phyloP scores from a whole-genome alignment of 345 rosid species.

The Eutrema japonicum region DNA sequence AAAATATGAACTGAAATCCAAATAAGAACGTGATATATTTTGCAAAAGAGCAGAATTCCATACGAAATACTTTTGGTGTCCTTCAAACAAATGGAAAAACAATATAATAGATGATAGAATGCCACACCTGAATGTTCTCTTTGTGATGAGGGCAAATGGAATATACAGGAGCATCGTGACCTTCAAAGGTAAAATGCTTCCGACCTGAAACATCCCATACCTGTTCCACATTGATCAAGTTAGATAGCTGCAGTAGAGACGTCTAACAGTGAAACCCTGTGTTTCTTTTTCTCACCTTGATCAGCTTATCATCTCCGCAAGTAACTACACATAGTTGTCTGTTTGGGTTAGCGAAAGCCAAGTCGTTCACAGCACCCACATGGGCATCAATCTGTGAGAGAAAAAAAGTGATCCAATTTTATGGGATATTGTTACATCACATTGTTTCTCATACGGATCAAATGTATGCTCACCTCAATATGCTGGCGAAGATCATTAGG shows the following conservation, averaged over 20 bases:
- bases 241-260: conserved; percentile 30
- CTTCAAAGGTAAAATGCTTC: conserved; percentile 72
- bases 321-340: conserved; percentile 79
- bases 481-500: conserved; percentile 63
- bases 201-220: conserved; percentile 79
- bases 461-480: conserved; percentile 53
- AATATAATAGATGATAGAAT: conserved; percentile 19
- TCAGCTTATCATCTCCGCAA: conserved; percentile 89
- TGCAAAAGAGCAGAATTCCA: conserved; percentile 21
- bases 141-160: conserved; percentile 91
- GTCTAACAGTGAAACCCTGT: conserved; percentile 2
- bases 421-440: conserved; percentile 17
- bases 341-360: conserved; percentile 87
- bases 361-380: conserved; percentile 81
- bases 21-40: neutral
- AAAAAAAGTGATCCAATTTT: conserved; percentile 32
- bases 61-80: neutral
- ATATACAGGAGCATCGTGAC: conserved; percentile 88
- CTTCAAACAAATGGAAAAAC: neutral
- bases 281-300: conserved; percentile 58
- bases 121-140: conserved; percentile 80
- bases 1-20: conserved; percentile 72
- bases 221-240: conserved; percentile 54
- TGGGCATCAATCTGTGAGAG: conserved; percentile 81
- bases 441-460: conserved; percentile 11